Evolutionary conservation across 768 basidiomycete species (phyloP), one percentile per base, ranked within the genome.

Genomic region (Xerocomellus dryophilus): DNA sequence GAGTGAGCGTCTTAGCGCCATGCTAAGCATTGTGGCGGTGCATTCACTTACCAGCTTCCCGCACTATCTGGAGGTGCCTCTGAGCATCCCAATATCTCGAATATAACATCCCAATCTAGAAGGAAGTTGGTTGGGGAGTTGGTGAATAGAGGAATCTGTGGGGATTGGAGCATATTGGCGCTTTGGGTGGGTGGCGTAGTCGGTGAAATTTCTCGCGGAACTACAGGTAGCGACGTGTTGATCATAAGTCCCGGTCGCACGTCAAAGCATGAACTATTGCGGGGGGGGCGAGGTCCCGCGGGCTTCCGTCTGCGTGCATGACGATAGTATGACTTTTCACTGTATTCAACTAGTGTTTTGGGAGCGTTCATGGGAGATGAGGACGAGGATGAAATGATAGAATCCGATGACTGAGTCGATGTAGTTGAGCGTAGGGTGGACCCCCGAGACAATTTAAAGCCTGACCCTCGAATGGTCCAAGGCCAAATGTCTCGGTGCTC

Each of bases 51-150:
- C 66, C 40, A 60, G 20, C 43, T 51, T 32, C 35, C 34, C 9
- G n/a, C 10, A 18, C 9, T 17, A 23, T 49, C 49, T 10, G 15
- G 21, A 23, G 15, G 14, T 36, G 17, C 20, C 5, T 57, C 39
- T 12, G 61, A 57, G 38, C 54, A 60, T 21, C 53, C 68, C 38
- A 70, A 43, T 21, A 65, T 27, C n/a, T 70, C 65, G 39, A 71
- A 70, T 55, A 70, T 70, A 15, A 31, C 49, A 42, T 70, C 70
- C 69, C 69, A 70, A 40, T 70, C 70, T 11, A 70, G 49, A 17
- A 47, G 64, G 15, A 53, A 61, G 29, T 65, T 56, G 36, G 57
- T 53, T 0, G 66, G 59, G 7, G 68, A 56, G 20, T 10, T 4
- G 18, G 46, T 8, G 12, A 42, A 31, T 21, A 59, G 50, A 31